These are phyloP conservation scores for Micractinium sp. DNA, from an alignment of 139 green algal species.

Conservation along the genomic window DNA sequence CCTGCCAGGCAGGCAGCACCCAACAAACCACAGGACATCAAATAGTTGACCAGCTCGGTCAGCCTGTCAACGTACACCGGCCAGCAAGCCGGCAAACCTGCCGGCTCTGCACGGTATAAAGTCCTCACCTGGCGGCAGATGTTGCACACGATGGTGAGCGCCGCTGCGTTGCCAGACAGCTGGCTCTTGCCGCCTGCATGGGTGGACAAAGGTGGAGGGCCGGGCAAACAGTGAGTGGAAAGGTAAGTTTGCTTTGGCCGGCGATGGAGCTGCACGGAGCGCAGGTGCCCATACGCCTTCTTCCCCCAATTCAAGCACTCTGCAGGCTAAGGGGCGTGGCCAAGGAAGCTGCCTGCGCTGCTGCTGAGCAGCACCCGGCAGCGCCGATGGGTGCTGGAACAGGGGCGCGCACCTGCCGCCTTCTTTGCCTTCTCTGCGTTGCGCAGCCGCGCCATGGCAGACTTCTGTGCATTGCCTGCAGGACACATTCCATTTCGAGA, in stretches of 20 bases:
- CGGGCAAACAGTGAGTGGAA: background rate
- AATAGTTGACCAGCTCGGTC: background rate
- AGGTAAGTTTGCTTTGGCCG: background rate
- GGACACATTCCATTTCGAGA: too few species aligned
- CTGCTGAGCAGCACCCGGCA: too few species aligned
- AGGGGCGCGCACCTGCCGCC: background rate
- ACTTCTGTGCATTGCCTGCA: constrained; percentile 61
- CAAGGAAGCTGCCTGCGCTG: too few species aligned
- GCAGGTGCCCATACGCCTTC: too few species aligned
- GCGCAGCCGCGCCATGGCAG: constrained; percentile 47
- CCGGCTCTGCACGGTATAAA: background rate
- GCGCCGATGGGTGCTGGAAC: too few species aligned
- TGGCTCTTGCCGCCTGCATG: constrained; percentile 48
- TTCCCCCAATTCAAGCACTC: too few species aligned
- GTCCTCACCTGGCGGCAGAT: constrained; percentile 53
- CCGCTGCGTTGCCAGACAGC: constrained; percentile 57
- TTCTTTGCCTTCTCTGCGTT: constrained; percentile 36
- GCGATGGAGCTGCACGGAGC: too few species aligned
- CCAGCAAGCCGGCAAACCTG: background rate
- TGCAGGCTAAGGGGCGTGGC: too few species aligned
- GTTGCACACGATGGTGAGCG: constrained; percentile 47
- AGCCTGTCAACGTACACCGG: background rate
- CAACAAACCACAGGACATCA: too few species aligned
- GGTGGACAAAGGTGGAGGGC: background rate
- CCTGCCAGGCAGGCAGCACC: background rate